Evolutionary conservation across 768 basidiomycete genomes (phyloP).

Genomic region (Butyriboletus loyo): DNA sequence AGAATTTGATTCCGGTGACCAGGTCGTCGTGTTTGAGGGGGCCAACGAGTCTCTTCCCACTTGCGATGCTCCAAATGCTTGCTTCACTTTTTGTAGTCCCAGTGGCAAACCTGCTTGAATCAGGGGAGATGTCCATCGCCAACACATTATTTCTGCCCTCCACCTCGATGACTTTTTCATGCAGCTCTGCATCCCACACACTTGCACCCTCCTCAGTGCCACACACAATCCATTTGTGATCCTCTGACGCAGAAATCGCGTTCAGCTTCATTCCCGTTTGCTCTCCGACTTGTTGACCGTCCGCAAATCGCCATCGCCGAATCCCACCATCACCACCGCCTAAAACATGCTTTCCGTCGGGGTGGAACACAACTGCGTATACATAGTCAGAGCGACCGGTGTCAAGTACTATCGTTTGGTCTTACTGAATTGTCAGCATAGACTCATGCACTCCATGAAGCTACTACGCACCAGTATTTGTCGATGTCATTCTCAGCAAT

Average conservation of each 20-base stretch:
- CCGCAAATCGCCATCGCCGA: not conserved
- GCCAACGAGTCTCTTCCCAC: not conserved
- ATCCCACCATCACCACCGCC: not conserved
- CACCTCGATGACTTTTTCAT: not conserved
- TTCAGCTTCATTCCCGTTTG: not conserved
- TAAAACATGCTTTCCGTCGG: not conserved
- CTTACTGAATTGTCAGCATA: not conserved
- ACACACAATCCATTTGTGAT: not conserved
- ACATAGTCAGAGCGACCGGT: too few relatives aligned
- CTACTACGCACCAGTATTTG: not conserved
- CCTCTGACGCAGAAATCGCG: not conserved
- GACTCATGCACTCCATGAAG: too few relatives aligned
- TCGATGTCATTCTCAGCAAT: not conserved
- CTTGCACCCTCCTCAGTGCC: not conserved
- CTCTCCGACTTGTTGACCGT: not conserved
- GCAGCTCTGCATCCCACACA: not conserved
- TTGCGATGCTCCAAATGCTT: not conserved
- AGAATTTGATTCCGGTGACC: not conserved
- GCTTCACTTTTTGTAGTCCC: not conserved
- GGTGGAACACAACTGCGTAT: not conserved
- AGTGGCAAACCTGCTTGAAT: not conserved
- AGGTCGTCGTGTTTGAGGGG: not conserved
- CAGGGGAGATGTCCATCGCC: not conserved
- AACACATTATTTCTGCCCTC: rapidly evolving
- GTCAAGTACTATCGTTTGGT: not conserved